A percentile compares a stretch with the other conserved stretches of the same genome.
Conservation (phyloP, 805 yeast genomes). For the Ogataea philodendri region DNA sequence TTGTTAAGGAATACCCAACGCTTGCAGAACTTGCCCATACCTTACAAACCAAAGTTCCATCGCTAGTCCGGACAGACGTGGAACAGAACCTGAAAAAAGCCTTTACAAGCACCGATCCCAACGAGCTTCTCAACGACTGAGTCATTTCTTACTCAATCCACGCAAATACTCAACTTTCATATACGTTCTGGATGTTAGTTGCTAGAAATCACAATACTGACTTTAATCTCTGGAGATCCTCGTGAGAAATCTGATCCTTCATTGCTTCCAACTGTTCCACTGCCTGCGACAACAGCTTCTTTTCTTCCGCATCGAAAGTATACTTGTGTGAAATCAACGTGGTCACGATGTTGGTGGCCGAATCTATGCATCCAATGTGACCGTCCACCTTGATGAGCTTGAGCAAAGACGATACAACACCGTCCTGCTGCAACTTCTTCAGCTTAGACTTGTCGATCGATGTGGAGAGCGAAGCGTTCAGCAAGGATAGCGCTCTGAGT, state of each 20-base stretch:
- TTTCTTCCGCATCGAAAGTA: constrained; percentile 45
- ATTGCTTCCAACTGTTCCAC: constrained; percentile 40
- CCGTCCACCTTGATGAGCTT: constrained; percentile 34
- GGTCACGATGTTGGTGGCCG: constrained; percentile 49
- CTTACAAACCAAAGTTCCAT: constrained; percentile 3
- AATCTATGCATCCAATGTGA: constrained; percentile 54
- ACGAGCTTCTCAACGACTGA: constrained; percentile 34
- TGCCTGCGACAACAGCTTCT: constrained; percentile 34
- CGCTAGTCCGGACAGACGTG: constrained; percentile 43
- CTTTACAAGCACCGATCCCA: constrained; percentile 50
- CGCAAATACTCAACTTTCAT: constrained; percentile 37
- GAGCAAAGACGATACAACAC: constrained; percentile 37
- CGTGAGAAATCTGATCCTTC: constrained; percentile 50
- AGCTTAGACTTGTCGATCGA: constrained; percentile 42
- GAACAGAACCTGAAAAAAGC: constrained; percentile 47
- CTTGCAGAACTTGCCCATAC: constrained; percentile 28
- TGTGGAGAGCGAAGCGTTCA: constrained; percentile 53
- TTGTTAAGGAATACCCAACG: constrained; percentile 41
- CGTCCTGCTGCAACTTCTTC: constrained; percentile 37
- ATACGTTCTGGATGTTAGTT: constrained; percentile 31
- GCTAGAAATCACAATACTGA: constrained; percentile 34
- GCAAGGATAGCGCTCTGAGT: constrained; percentile 50
- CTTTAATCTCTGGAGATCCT: constrained; percentile 51
- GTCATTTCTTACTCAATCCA: constrained; percentile 18
- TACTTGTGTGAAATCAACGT: constrained; percentile 45